Evolutionary conservation across 164 flowering plant genomes (phyloP), one percentile per base, ranked within the genome.

Genomic region (Sextonia rubra): DNA sequence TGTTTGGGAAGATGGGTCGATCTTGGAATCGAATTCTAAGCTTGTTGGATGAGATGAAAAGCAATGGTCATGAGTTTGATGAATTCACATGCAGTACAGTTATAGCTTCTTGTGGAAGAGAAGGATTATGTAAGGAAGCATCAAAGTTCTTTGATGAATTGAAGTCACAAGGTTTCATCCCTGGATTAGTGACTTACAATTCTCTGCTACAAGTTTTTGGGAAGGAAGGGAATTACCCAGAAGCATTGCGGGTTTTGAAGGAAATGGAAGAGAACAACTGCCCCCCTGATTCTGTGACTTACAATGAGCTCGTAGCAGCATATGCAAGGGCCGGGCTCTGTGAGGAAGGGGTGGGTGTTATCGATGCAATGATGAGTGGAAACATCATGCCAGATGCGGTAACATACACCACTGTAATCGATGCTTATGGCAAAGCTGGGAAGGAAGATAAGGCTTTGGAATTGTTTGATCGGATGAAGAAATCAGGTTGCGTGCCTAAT

Each of bases 61-160:
- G 77, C 65, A 70, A 76, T 64, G 90, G 92, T 49, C 85, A 92
- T 58, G 80, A 81, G 29, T 89, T 87, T 61, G 98, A 94, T 79
- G 97, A 94, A 69, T 92, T 92, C 69, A 94, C 97, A 72, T 91
- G 92, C 58, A 92, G 98, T 64, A 92, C 97, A 15, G 97, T 94
- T 70, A 81, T 94, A 76, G 83, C 98, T 14, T 97, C 97, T 26
- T 94, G 93, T 82, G 95, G 90, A 27, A 84, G 97, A 72, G 97
- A 94, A 72, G 98, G 98, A 9, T 48, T 87, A 82, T 71, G 90
- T 74, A 83, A 83, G 44, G 93, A 94, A 80, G 98, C 98, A 6
- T 84, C 78, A 24, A 82, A 71, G 56, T 94, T 94, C 78, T 87
- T 92, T 73, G 71, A 73, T 55, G 87, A 70, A 56, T 69, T 88